These are phyloP conservation scores for Nemania bipapillata DNA, from an alignment of 2,329 filamentous ascomycete species.

Conservation along the genomic window DNA sequence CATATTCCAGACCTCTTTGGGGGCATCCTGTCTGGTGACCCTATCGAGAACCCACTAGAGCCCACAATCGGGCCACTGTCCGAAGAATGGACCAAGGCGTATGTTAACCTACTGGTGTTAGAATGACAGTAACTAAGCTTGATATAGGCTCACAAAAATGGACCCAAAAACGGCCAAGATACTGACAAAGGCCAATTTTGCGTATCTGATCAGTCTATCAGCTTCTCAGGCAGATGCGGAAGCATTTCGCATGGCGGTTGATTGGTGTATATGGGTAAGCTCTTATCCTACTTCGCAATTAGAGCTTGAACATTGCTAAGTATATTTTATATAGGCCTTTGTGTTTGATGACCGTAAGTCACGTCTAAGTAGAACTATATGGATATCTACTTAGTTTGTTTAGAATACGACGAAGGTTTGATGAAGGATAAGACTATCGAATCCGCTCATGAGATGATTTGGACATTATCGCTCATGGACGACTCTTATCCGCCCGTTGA, in stretches of 20 bases:
- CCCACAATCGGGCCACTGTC: constrained; percentile 11
- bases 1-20: constrained; percentile 25
- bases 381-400: not conserved
- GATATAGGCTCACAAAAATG: constrained; percentile 19
- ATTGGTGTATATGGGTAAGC: constrained; percentile 25
- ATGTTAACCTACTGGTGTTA: not conserved
- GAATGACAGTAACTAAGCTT: not conserved
- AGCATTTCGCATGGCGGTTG: constrained; percentile 20
- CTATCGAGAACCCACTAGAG: constrained; percentile 18
- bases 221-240: constrained; percentile 6
- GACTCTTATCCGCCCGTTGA: constrained; percentile 19
- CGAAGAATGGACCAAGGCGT: constrained; percentile 25
- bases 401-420: constrained; percentile 25
- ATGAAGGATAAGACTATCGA: constrained; percentile 31
- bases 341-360: constrained; percentile 26
- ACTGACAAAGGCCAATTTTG: constrained; percentile 21
- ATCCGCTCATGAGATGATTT: constrained; percentile 21
- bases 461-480: constrained; percentile 18
- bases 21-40: constrained; percentile 20
- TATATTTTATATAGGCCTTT: constrained; percentile 6
- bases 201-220: constrained; percentile 13
- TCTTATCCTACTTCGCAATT: not conserved
- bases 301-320: constrained; percentile 4
- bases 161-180: constrained; percentile 21
- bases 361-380: not conserved